Conservation (phyloP, 345 rosid species). For the Aegle marmelos region DNA sequence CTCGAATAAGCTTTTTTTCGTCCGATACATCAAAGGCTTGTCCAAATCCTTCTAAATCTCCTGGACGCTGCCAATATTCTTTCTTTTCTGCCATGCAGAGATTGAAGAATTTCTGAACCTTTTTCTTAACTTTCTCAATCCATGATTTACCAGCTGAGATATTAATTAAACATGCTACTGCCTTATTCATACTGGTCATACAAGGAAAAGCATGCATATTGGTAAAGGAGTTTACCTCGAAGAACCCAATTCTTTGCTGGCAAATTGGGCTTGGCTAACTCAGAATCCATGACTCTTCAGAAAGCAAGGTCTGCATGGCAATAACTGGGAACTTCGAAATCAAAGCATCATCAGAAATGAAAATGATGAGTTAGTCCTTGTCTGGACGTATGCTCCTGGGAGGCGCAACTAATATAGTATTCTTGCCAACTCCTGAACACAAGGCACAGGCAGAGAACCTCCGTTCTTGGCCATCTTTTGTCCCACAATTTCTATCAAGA, state of each 20-base stretch:
- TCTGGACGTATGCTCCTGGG: constrained; percentile 30
- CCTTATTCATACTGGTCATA: too few relatives aligned
- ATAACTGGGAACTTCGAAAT: constrained; percentile 32
- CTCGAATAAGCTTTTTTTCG: too few relatives aligned
- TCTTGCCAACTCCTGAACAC: constrained; percentile 34
- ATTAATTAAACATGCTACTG: background rate
- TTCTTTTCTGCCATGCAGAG: constrained; percentile 27
- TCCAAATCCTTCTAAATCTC: constrained; percentile 28
- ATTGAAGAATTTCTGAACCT: constrained; percentile 21
- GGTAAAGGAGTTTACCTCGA: constrained; percentile 17
- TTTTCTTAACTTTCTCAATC: background rate
- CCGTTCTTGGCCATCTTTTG: background rate
- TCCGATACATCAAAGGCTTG: too few relatives aligned
- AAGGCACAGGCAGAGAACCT: constrained; percentile 41
- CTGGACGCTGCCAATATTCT: constrained; percentile 20
- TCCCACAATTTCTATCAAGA: background rate
- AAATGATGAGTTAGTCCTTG: background rate
- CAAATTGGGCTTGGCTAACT: constrained; percentile 30
- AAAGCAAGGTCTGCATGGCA: constrained; percentile 33
- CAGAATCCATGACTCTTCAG: constrained; percentile 33
- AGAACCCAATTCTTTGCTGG: constrained; percentile 9
- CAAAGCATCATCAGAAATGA: background rate
- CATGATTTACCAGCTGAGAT: too few relatives aligned
- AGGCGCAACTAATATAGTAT: constrained; percentile 20
- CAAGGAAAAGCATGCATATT: background rate